A percentile compares a stretch with the other conserved stretches of the same genome.
These are phyloP conservation scores for Arxiozyma bovina DNA, from an alignment of 1,139 yeast genomes.

Conservation along the genomic window DNA sequence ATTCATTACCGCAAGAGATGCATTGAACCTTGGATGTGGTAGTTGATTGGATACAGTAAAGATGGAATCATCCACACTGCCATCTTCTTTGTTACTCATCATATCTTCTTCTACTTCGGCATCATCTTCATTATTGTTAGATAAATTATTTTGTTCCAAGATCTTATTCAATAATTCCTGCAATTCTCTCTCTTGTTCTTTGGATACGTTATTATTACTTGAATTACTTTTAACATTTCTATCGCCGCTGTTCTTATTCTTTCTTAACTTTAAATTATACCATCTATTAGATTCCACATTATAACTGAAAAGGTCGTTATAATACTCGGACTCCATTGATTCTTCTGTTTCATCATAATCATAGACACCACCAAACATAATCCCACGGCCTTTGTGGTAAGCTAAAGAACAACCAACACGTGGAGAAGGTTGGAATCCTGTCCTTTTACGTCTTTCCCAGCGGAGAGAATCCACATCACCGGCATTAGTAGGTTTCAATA, in stretches of 20 bases:
- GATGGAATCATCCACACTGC: conserved; percentile 33
- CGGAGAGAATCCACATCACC: conserved; percentile 68
- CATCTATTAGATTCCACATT: conserved; percentile 84
- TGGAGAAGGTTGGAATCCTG: conserved; percentile 82
- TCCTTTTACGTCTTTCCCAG: conserved; percentile 85
- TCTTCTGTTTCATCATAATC: conserved; percentile 96
- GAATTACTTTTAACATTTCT: conserved; percentile 25
- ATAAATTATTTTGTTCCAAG: conserved; percentile 60
- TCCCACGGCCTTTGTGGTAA: conserved; percentile 84
- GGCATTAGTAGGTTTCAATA: conserved; percentile 60
- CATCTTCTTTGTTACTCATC: conserved; percentile 29
- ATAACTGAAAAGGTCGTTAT: conserved; percentile 70
- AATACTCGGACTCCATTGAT: conserved; percentile 74
- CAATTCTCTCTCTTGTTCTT: conserved; percentile 65
- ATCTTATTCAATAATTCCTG: conserved; percentile 73
- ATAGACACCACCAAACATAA: conserved; percentile 90
- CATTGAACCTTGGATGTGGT: conserved; percentile 87
- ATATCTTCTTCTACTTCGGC: conserved; percentile 38
- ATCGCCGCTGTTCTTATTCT: conserved; percentile 34
- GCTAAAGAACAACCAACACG: conserved; percentile 94
- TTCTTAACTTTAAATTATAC: conserved; percentile 65
- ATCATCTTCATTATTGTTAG: conserved; percentile 48
- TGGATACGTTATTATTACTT: conserved; percentile 21
- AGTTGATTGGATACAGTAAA: conserved; percentile 46
- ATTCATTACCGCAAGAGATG: conserved; percentile 77